These are phyloP conservation scores for Postia placenta DNA, from an alignment of 768 basidiomycete species.

Conservation along the genomic window DNA sequence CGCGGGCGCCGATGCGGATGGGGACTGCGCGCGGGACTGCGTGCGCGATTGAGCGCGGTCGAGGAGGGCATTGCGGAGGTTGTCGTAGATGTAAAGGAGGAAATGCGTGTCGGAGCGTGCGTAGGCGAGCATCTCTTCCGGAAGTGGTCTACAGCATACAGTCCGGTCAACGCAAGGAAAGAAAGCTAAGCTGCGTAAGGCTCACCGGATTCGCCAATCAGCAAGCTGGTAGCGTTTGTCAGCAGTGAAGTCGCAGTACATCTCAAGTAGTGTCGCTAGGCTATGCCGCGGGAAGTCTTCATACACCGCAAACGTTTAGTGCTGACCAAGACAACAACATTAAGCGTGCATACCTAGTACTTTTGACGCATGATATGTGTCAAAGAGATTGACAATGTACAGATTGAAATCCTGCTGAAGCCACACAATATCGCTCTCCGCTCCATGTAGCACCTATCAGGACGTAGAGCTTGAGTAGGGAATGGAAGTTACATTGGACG, in stretches of 20 bases:
- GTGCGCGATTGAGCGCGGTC: conserved; percentile 46
- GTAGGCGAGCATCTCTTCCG: conserved; percentile 84
- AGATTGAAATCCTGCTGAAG: conserved; percentile 93
- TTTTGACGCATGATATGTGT: conserved; percentile 93
- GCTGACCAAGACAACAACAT: not conserved
- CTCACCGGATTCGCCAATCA: conserved; percentile 91
- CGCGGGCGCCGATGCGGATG: conserved; percentile 20
- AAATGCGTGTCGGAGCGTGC: conserved; percentile 97
- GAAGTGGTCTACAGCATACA: conserved; percentile 51
- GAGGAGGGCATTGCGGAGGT: conserved; percentile 82
- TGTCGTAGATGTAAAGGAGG: conserved; percentile 88
- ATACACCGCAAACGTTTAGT: not conserved
- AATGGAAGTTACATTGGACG: not conserved
- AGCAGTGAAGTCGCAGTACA: conserved; percentile 84
- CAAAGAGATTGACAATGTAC: conserved; percentile 94
- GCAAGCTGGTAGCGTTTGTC: conserved; percentile 97
- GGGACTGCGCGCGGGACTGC: conserved; percentile 35
- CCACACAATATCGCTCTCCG: conserved; percentile 93
- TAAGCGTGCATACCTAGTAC: conserved; percentile 48
- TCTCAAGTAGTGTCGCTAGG: conserved; percentile 76
- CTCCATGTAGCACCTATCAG: conserved; percentile 84
- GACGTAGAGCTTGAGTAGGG: not conserved
- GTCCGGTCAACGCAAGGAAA: not conserved
- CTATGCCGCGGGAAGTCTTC: conserved; percentile 80
- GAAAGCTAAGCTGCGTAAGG: not conserved